Base-by-base conservation (phyloP, 78 protist species). In the Dictyostelium purpureum region DNA sequence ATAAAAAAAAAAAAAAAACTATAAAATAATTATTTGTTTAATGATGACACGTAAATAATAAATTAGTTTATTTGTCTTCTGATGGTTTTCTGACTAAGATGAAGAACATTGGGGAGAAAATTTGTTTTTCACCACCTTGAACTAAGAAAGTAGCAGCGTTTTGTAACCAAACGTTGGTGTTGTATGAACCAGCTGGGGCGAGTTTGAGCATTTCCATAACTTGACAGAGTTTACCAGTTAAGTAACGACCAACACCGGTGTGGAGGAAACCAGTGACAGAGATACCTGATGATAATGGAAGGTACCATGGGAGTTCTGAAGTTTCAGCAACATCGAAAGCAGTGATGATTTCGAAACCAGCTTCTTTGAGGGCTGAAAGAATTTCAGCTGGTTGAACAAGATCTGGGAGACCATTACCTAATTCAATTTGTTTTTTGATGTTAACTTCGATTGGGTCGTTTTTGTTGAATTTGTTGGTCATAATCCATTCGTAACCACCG, bases 401-500 rank as follows among this genome's bases (percentile, higher is more conserved):
- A 51, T 92, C 82, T 40, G 99, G 97, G 26, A 96, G 87, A 49
- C 97, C 98, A 56, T 95, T 73, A 59, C 98, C 97, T 37, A 73
- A 16, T 94, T 96, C 99, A 51, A 97, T 95, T 51, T 80, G 97
- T 26, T 26, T 24, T 73, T 85, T 87, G 95, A 97, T 94, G 67
- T 76, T 70, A 37, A 35, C 73, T 81, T 97, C 97, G 6, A 61
- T 77, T 10, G 69, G 82, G 93, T 93, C 89, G 76, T 57, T 18
- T 31, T 51, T 75, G 78, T 97, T 96, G 89, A 59, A 98, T 79
- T 77, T 87, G 90, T 82, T 76, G 70, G 98, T 97, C 89, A 95
- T 56, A 83, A 80, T 47, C 99, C 98, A 96, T 75, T 96, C 98
- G 90, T 96, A 97, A 78, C 76, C 90, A 77, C 61, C 92, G 79